These are phyloP conservation scores for Leptographium galeiforme DNA, from an alignment of 2,329 filamentous ascomycete species.

Conservation along the genomic window DNA sequence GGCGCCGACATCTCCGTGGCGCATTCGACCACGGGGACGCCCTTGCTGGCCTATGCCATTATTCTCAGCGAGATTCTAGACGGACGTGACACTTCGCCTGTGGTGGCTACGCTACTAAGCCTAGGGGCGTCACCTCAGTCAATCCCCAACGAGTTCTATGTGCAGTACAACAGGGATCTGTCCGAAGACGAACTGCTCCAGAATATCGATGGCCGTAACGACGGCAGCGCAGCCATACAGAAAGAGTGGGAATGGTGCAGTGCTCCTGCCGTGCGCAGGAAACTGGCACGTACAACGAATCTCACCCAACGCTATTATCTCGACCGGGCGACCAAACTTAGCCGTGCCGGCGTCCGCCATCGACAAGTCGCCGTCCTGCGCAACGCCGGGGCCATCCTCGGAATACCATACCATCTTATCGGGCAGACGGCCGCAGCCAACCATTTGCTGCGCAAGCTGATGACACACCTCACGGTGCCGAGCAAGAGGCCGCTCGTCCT, in stretches of 20 bases:
- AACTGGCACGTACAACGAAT: constrained; percentile 1
- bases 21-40: background rate
- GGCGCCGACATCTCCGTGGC: constrained; percentile 1
- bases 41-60: constrained; percentile 4
- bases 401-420: constrained; percentile 4
- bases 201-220: background rate
- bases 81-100: background rate
- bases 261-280: background rate
- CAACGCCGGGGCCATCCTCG: constrained; percentile 2
- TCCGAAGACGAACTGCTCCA: background rate
- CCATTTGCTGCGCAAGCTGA: constrained; percentile 4
- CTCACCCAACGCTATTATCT: constrained; percentile 6
- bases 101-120: constrained; percentile 7
- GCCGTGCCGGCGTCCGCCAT: constrained; percentile 1
- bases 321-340: constrained; percentile 1
- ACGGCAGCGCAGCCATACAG: background rate
- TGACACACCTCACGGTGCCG: constrained; percentile 4
- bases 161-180: constrained; percentile 1
- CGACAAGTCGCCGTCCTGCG: constrained; percentile 1
- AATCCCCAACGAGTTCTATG: constrained; percentile 4
- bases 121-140: constrained; percentile 4
- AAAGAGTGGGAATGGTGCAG: constrained; percentile 3
- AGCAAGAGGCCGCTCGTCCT: constrained; percentile 4
- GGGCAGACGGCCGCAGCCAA: constrained; percentile 4
- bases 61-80: constrained; percentile 1